Conservation (phyloP, 140 eudicot genomes). For the Bidens hawaiensis region DNA sequence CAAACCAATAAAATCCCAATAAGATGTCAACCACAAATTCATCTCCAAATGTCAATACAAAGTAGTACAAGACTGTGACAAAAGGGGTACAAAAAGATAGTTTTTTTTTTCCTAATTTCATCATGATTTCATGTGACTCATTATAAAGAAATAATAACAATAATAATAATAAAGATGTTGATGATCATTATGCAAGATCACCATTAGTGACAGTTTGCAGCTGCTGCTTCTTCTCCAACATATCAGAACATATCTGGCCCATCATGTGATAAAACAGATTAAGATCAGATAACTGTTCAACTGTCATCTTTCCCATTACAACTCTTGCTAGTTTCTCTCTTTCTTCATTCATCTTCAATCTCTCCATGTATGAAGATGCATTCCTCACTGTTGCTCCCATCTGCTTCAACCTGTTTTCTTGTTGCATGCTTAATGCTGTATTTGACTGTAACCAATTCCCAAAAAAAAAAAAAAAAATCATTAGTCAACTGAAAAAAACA, state of each 20-base stretch:
- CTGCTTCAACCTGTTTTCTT: constrained; percentile 68
- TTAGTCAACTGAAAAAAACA: neutral
- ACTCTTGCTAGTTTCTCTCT: constrained; percentile 60
- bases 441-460: constrained; percentile 45
- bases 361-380: constrained; percentile 46
- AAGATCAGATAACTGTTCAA: constrained; percentile 70
- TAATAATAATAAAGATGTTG: neutral
- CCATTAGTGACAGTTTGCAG: constrained; percentile 41
- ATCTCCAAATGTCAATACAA: constrained; percentile 9
- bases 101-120: neutral
- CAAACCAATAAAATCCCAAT: neutral
- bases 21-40: constrained; percentile 2
- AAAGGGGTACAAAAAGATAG: constrained; percentile 1
- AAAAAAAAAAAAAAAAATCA: neutral
- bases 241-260: constrained; percentile 70
- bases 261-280: constrained; percentile 72
- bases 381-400: constrained; percentile 89
- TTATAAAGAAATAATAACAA: neutral
- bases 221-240: constrained; percentile 61
- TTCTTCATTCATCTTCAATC: constrained; percentile 50
- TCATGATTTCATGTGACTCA: constrained; percentile 4
- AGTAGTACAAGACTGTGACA: constrained; percentile 19
- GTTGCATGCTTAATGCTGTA: constrained; percentile 64
- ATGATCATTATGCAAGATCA: constrained; percentile 26
- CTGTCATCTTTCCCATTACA: constrained; percentile 71